Percentiles rank a stretch among this genome's conserved stretches.
These are phyloP conservation scores for Torulaspora maleeae DNA, from an alignment of 805 yeast genomes.

Conservation along the genomic window DNA sequence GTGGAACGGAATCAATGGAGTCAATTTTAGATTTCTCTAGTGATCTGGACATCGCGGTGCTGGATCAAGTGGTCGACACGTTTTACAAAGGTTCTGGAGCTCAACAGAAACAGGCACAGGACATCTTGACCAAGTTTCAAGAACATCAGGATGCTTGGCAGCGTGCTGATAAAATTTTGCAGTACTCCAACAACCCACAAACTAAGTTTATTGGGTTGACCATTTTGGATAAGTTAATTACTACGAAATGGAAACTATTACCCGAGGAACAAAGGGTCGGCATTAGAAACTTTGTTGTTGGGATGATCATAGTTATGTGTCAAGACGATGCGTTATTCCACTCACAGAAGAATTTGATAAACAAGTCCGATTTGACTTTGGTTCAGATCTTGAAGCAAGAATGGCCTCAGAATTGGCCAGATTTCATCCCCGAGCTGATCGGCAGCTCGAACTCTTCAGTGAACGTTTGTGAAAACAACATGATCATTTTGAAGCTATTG, in stretches of 20 bases:
- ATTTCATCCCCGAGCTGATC: slow-evolving; percentile 89
- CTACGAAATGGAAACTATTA: slow-evolving; percentile 87
- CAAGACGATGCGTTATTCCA: slow-evolving; percentile 72
- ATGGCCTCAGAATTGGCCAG: slow-evolving; percentile 99
- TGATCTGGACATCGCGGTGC: slow-evolving; percentile 71
- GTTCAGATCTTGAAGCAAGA: slow-evolving; percentile 95
- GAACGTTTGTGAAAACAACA: slow-evolving; percentile 96
- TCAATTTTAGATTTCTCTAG: slow-evolving; percentile 77
- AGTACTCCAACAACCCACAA: slow-evolving; percentile 72
- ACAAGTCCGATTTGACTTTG: slow-evolving; percentile 87
- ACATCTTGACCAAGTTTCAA: slow-evolving; percentile 72
- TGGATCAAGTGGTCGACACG: slow-evolving; percentile 81
- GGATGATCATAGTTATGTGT: slow-evolving; percentile 88
- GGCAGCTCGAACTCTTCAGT: slow-evolving; percentile 75
- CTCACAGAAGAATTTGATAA: slow-evolving; percentile 74
- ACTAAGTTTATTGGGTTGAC: slow-evolving; percentile 89
- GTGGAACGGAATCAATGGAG: slow-evolving; percentile 56
- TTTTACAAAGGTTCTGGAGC: slow-evolving; percentile 76
- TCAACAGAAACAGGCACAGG: slow-evolving; percentile 65
- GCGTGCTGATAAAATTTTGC: slow-evolving; percentile 82
- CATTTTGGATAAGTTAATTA: slow-evolving; percentile 82
- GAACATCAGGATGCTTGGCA: slow-evolving; percentile 96
- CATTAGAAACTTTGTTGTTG: slow-evolving; percentile 87
- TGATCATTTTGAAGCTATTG: slow-evolving; percentile 82
- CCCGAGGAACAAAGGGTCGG: slow-evolving; percentile 88